Base-by-base conservation (phyloP, 306 rosid genomes). In the Trifolium subterraneum region DNA sequence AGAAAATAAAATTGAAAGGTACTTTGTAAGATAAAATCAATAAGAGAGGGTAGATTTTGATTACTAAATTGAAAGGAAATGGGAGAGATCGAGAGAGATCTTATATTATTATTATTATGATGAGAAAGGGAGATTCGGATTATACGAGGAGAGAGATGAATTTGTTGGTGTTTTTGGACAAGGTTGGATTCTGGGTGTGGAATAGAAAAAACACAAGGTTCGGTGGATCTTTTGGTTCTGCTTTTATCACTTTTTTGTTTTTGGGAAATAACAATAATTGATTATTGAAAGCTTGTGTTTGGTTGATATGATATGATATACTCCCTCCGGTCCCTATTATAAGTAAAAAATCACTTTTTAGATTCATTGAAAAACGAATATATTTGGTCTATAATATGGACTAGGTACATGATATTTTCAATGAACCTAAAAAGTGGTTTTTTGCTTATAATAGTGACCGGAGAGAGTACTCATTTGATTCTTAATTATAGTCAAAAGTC, bases 21-120 rank as follows among this genome's bases (percentile, higher is more conserved):
- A 31, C 52, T 70, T 44, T 52, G 51, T 22, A 70, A 51, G 19
- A 33, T 16, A 1, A 64, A 81, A 80, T 50, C 61, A 52, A 67
- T 11, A 18, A 8, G 8, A 58, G 27, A 60, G 8, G 23, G 12
- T 10, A 33, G 38, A 14, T 70, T 77, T 48, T 29, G 33, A 29
- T 29, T 4, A 29, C 6, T 29, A 29, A 4, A 29, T 29, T 29
- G 33, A 29, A 7, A 36, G 39, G 10, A 7, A 35, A 7, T 6
- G 39, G 2, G 9, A 1, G 9, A 35, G 39, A 35, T 6, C 8
- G 39, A 58, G 25, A 19, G 47, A 23, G 48, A 63, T 50, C 10
- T 52, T 52, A 36, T 31, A 31, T 22, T 22, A 1, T 22, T 36
- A 36, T 36, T 36, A 36, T 36, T 8, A 36, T 36, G 39, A 35